Evolutionary conservation across 108 stramenopile species (phyloP), one percentile per base, ranked within the genome.

Genomic region (Cyclotella choctawhatcheeana): DNA sequence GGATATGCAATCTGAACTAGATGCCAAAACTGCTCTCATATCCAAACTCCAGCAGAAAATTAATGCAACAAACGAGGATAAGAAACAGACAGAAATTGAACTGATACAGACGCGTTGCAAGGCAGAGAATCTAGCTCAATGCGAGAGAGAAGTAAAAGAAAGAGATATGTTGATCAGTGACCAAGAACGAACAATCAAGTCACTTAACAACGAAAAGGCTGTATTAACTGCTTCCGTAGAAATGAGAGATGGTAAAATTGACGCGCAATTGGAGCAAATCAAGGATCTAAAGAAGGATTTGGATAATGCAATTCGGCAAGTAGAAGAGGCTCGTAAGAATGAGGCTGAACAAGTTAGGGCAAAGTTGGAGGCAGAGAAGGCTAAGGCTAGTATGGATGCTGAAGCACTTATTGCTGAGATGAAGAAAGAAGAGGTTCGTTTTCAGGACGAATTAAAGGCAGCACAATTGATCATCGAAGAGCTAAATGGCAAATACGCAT

Each of bases 131-230:
- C 43, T 82, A 47, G 44, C 76, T 44, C 26, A 47, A 25, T 63
- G 58, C 27, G 44, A 61, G n/a, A 7, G 58, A 22, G 66, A 55
- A 17, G 58, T 77, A 29, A 43, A 67, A 48, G 33, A 73, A 31
- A 69, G 20, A 27, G 62, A 79, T 47, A 12, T 51, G 24, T 21
- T 27, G 31, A 54, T 67, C 25, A 40, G 31, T 10, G 74, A 81
- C 29, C 53, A 71, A 59, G 63, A 71, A 44, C 63, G 65, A n/a
- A 63, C 64, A 8, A 60, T 75, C 16, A 79, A 76, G 51, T 56
- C 90, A 25, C 67, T 88, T 8, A 83, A 79, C 29, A 93, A 93
- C 65, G 93, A 93, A 72, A 89, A 90, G 86, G 86, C 87, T 8
- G 88, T 93, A 10, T 67, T 91, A 24, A 53, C 69, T 20, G 93